phyloP scores from a whole-genome alignment of 179 eudicot genomes.

The Beta macrorhiza region DNA sequence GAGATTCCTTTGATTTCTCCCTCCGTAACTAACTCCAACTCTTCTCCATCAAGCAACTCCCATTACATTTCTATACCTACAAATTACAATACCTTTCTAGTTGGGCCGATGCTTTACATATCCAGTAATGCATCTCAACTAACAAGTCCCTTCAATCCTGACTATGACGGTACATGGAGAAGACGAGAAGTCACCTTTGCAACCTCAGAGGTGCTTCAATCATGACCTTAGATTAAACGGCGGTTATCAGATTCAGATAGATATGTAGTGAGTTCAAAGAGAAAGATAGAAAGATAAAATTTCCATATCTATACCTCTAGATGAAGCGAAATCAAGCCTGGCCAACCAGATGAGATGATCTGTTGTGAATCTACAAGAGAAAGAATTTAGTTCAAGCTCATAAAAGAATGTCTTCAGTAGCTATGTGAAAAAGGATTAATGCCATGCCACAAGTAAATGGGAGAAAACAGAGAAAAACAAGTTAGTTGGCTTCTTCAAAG shows the following conservation, averaged over 20 bases:
- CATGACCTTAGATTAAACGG: too few species aligned
- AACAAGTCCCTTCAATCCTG: too few species aligned
- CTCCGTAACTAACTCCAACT: too few species aligned
- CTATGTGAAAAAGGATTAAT: neutral
- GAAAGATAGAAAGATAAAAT: neutral
- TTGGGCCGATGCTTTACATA: neutral
- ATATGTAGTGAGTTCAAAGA: neutral
- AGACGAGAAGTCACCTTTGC: too few species aligned
- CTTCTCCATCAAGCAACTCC: too few species aligned
- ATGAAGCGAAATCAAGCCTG: slow-evolving; percentile 67
- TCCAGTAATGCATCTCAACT: too few species aligned
- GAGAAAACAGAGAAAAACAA: neutral
- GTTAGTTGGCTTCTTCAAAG: neutral
- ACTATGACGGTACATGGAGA: too few species aligned
- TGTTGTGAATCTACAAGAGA: slow-evolving; percentile 57
- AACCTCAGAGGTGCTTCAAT: too few species aligned
- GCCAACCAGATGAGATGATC: slow-evolving; percentile 86
- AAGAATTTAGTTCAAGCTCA: neutral
- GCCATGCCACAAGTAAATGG: neutral
- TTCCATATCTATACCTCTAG: slow-evolving; percentile 58
- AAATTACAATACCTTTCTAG: neutral
- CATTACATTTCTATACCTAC: neutral
- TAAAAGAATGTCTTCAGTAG: neutral
- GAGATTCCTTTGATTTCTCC: too few species aligned
- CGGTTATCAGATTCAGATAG: neutral